Conservation (phyloP, 169 alveolate species). For the Cryptosporidium parvum region DNA sequence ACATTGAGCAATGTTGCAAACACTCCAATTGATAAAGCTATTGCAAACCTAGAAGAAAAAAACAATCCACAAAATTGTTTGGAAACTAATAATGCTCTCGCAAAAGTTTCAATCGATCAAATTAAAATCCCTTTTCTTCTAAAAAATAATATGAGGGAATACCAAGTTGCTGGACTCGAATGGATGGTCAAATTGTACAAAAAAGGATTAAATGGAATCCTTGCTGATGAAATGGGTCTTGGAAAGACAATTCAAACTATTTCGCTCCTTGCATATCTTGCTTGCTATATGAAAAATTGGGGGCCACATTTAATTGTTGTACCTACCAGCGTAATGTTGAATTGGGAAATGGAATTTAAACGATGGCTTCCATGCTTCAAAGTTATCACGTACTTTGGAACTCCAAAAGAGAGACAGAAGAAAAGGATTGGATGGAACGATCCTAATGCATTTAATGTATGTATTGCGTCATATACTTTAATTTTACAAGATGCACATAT, state of each 20-base stretch:
- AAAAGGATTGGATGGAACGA: slow-evolving; percentile 95
- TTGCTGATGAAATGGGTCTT: slow-evolving; percentile 99
- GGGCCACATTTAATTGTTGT: slow-evolving; percentile 99
- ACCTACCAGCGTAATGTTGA: slow-evolving; percentile 97
- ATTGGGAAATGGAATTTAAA: slow-evolving; percentile 99
- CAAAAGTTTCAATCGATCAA: slow-evolving; percentile 77
- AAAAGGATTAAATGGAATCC: slow-evolving; percentile 95
- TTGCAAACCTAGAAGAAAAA: slow-evolving; percentile 15
- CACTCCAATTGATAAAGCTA: slow-evolving; percentile 35
- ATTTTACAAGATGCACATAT: slow-evolving; percentile 95
- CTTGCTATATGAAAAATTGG: slow-evolving; percentile 95
- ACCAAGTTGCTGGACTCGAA: slow-evolving; percentile 94
- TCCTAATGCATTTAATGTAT: slow-evolving; percentile 95
- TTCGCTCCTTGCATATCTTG: slow-evolving; percentile 96
- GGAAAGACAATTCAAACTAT: slow-evolving; percentile 99
- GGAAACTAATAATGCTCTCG: slow-evolving; percentile 44
- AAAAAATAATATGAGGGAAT: slow-evolving; percentile 92
- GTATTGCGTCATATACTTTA: slow-evolving; percentile 95
- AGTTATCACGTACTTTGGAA: slow-evolving; percentile 95
- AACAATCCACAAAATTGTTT: neutral
- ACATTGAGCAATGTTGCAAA: slow-evolving; percentile 75
- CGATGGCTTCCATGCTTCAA: slow-evolving; percentile 98
- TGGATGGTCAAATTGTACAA: slow-evolving; percentile 97
- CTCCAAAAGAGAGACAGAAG: slow-evolving; percentile 89
- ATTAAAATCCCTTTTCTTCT: slow-evolving; percentile 89